Evolutionary conservation across 805 yeast species (phyloP).

Genomic region (Lipomyces spencermartinsiae): DNA sequence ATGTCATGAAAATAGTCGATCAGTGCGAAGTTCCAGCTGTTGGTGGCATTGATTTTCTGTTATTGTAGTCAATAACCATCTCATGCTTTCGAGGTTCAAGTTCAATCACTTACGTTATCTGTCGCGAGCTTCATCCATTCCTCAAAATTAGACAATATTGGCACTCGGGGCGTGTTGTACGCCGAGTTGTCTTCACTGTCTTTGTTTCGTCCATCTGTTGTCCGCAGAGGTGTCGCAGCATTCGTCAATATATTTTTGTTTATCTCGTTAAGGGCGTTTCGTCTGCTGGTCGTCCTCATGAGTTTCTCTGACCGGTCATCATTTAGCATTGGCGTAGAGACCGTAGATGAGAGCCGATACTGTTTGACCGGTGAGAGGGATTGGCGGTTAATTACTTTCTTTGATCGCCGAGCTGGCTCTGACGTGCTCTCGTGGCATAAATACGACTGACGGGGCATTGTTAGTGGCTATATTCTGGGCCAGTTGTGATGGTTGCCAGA

Average conservation of each 20-base stretch:
- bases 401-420: conserved; percentile 6
- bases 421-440: background rate
- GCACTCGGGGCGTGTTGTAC: conserved; percentile 32
- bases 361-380: conserved; percentile 17
- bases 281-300: conserved; percentile 14
- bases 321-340: conserved; percentile 14
- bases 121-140: conserved; percentile 84
- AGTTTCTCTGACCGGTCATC: conserved; percentile 33
- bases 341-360: conserved; percentile 5
- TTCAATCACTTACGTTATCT: conserved; percentile 54
- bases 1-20: conserved; percentile 91
- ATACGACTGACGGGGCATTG: conserved; percentile 22
- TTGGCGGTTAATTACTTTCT: conserved; percentile 14
- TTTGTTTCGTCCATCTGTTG: background rate
- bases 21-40: conserved; percentile 89
- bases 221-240: conserved; percentile 8
- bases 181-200: background rate
- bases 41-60: conserved; percentile 74
- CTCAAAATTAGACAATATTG: conserved; percentile 59
- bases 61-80: conserved; percentile 17
- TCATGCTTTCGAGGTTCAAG: background rate
- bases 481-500: background rate
- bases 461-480: background rate
- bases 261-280: conserved; percentile 26
- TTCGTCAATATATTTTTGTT: conserved; percentile 28